A percentile compares a stretch with the other conserved stretches of the same genome.
Evolutionary conservation across 78 protist genomes (phyloP).

Genomic region (Anaeramoeba flamelloides): DNA sequence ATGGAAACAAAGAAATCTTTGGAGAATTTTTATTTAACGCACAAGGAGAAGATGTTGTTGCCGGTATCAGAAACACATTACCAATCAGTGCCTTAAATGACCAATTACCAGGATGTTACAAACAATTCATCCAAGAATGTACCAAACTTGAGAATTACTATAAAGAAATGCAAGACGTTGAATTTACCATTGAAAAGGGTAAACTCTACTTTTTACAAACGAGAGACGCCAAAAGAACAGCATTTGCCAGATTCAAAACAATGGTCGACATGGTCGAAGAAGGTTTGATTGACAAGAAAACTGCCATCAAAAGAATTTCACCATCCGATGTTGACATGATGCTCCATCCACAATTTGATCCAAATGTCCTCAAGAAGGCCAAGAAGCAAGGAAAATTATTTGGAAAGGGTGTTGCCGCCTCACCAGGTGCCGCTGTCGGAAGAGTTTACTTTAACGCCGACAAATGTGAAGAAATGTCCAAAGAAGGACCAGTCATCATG

Average conservation of each 20-base stretch:
- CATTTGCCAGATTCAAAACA: too few relatives aligned
- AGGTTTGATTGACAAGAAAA: slow-evolving; percentile 43
- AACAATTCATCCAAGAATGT: background rate
- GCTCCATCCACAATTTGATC: slow-evolving; percentile 28
- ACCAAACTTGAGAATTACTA: too few relatives aligned
- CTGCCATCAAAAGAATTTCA: slow-evolving; percentile 32
- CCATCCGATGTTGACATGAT: slow-evolving; percentile 23
- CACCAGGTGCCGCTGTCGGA: slow-evolving; percentile 54
- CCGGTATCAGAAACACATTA: slow-evolving; percentile 64
- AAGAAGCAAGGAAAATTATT: background rate
- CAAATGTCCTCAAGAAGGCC: slow-evolving; percentile 16
- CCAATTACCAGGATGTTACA: background rate
- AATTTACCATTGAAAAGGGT: slow-evolving; percentile 57
- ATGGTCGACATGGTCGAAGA: slow-evolving; percentile 56
- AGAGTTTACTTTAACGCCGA: slow-evolving; percentile 25
- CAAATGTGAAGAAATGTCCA: slow-evolving; percentile 11
- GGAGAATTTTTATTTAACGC: slow-evolving; percentile 73
- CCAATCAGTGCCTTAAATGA: slow-evolving; percentile 13
- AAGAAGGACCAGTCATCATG: slow-evolving; percentile 28
- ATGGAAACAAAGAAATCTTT: slow-evolving; percentile 46
- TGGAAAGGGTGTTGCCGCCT: slow-evolving; percentile 45
- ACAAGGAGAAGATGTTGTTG: slow-evolving; percentile 81
- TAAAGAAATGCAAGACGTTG: slow-evolving; percentile 59
- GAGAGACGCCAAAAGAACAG: slow-evolving; percentile 45
- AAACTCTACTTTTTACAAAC: slow-evolving; percentile 58